Base-by-base conservation (phyloP, 2,329 filamentous ascomycete genomes). In the Cladophialophora exuberans region DNA sequence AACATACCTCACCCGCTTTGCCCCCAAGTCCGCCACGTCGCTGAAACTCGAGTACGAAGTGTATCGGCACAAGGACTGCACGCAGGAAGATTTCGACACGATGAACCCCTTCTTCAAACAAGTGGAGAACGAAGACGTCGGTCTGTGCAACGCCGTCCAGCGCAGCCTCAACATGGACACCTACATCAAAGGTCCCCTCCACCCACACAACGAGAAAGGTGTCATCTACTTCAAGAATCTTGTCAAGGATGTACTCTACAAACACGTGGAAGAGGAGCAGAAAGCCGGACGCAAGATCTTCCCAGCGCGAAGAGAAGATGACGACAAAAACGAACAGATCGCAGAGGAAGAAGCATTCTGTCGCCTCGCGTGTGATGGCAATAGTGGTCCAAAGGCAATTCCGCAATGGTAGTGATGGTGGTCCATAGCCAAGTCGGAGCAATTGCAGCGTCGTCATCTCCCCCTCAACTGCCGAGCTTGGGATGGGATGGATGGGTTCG, bases 91-190 rank as follows among this genome's bases (percentile, higher is more conserved):
- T 53, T 86, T 87, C 63, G 69, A 77, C 4, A 65, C 73, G 38
- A 80, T 86, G 68, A 79, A 76, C 67, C 67, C 77, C 54, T 79
- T 83, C 60, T 86, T 85, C 75, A 83, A 84, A 70, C 78, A 81
- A 33, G 78, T 86, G 69, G 81, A 86, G 80, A 77, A 77, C 1
- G 84, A 87, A 66, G 83, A 86, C 71, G 85, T 85, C 63, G 73
- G 78, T 15, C 77, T 86, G 17, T 86, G 82, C 70, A 71, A 75
- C 52, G 73, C 74, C 4, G 77, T 80, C 0, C 83, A 87, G 65
- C 75, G 76, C 66, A 86, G 84, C 65, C 73, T 87, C 57, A 80
- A 81, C 66, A 73, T 76, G 0, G 82, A 83, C 4, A 76, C 83
- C 31, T 86, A 84, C 57, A 71, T 83, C 65, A 84, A 82, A 63